Evolutionary conservation across 2,329 filamentous ascomycete genomes (phyloP).

Genomic region (Ophiostoma piceae): DNA sequence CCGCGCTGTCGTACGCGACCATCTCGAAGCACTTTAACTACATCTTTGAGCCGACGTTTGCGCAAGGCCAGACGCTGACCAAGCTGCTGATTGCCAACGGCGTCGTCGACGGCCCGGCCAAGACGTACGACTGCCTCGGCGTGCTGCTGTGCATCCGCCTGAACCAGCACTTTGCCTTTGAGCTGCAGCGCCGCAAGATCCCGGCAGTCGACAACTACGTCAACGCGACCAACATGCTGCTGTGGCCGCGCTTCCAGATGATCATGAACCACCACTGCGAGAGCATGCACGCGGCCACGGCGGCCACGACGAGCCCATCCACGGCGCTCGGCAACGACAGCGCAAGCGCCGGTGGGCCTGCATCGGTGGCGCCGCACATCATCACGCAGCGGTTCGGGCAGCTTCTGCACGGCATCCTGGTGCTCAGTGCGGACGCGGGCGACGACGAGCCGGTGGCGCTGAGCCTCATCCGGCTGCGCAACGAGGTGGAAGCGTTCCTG

Average conservation of each 20-base stretch:
- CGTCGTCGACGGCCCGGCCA: conserved; percentile 29
- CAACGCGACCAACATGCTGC: conserved; percentile 89
- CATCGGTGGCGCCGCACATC: conserved; percentile 80
- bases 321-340: conserved; percentile 32
- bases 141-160: conserved; percentile 85
- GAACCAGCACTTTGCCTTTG: conserved; percentile 91
- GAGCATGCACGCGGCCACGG: conserved; percentile 57
- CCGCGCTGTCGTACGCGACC: conserved; percentile 65
- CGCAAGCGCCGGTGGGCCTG: conserved; percentile 43
- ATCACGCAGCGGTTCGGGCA: conserved; percentile 95
- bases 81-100: conserved; percentile 61
- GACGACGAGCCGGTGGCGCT: conserved; percentile 89
- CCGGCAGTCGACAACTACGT: conserved; percentile 86
- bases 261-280: conserved; percentile 93
- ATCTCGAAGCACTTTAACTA: conserved; percentile 80
- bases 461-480: conserved; percentile 69
- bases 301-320: conserved; percentile 7
- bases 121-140: conserved; percentile 78
- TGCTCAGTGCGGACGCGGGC: conserved; percentile 80
- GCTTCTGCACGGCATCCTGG: conserved; percentile 76
- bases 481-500: conserved; percentile 79
- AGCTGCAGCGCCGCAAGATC: conserved; percentile 84
- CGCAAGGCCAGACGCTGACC: conserved; percentile 72
- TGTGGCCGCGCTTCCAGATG: conserved; percentile 93
- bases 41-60: conserved; percentile 84